Percentiles rank a stretch among this genome's conserved stretches.
Conservation (phyloP, 768 basidiomycete genomes). For the Boletus sp. region DNA sequence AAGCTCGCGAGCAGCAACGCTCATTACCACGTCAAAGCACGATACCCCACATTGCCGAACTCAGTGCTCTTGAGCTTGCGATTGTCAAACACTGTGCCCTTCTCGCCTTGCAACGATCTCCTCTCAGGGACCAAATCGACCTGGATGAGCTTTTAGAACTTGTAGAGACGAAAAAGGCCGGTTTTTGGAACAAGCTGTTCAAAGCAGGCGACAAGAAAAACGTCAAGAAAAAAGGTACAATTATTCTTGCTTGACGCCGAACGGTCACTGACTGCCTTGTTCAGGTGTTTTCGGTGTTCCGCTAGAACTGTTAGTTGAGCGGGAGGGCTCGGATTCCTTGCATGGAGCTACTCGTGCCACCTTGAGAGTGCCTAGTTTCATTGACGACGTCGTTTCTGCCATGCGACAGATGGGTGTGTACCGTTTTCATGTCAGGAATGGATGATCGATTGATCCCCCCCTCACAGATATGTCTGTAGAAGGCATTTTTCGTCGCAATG, state of each 20-base stretch:
- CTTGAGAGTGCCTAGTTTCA: conserved; percentile 91
- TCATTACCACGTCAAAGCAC: conserved; percentile 73
- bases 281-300: conserved; percentile 91
- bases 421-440: background rate
- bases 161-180: conserved; percentile 87
- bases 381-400: conserved; percentile 96
- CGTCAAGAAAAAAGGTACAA: conserved; percentile 79
- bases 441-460: conserved; percentile 1
- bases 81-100: conserved; percentile 93
- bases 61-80: conserved; percentile 79
- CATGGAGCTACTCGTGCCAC: conserved; percentile 84
- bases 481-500: conserved; percentile 98
- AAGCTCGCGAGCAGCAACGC: conserved; percentile 85
- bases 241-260: background rate
- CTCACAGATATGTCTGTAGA: conserved; percentile 93
- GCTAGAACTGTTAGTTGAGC: conserved; percentile 87
- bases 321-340: conserved; percentile 93
- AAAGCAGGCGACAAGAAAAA: conserved; percentile 89
- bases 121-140: conserved; percentile 78
- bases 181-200: conserved; percentile 96
- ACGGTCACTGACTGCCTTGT: conserved; percentile 10
- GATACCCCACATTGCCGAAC: conserved; percentile 80
- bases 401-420: conserved; percentile 97
- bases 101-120: conserved; percentile 70
- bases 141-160: conserved; percentile 92